Evolutionary conservation across 495 filamentous ascomycete genomes (phyloP).

Genomic region (Lasiosphaeris hirsuta): DNA sequence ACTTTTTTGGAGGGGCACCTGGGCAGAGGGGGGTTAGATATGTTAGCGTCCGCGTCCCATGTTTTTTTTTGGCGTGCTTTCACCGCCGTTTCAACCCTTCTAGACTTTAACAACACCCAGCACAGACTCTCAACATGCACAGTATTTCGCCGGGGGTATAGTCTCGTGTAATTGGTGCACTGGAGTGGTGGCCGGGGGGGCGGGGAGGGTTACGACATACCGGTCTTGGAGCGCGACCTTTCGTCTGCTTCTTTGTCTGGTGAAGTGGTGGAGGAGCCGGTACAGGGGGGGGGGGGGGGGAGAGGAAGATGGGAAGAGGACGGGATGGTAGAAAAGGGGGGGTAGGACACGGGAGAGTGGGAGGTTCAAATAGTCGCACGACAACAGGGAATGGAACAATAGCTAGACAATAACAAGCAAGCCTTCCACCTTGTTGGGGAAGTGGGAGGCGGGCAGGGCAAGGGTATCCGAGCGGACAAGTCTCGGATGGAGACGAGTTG

Average conservation of each 20-base stretch:
- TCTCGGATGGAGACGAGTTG: too few species aligned
- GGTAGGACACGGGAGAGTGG: conserved; percentile 7
- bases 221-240: too few species aligned
- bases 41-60: conserved; percentile 23
- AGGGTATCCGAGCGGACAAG: neutral
- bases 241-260: too few species aligned
- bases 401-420: neutral
- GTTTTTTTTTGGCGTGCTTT: conserved; percentile 19
- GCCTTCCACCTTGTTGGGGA: neutral
- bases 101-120: neutral
- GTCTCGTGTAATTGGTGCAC: too few species aligned
- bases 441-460: conserved; percentile 3
- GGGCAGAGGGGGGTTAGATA: conserved; percentile 2
- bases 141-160: too few species aligned
- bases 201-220: too few species aligned
- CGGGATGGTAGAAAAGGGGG: neutral
- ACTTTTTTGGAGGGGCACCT: conserved; percentile 23
- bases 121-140: too few species aligned
- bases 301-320: neutral
- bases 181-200: too few species aligned
- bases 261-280: neutral
- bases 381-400: conserved; percentile 2
- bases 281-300: neutral
- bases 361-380: conserved; percentile 13
- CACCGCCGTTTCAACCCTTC: conserved; percentile 19